phyloP scores from a whole-genome alignment of 495 filamentous ascomycete species.

The Rhypophila decipiens region DNA sequence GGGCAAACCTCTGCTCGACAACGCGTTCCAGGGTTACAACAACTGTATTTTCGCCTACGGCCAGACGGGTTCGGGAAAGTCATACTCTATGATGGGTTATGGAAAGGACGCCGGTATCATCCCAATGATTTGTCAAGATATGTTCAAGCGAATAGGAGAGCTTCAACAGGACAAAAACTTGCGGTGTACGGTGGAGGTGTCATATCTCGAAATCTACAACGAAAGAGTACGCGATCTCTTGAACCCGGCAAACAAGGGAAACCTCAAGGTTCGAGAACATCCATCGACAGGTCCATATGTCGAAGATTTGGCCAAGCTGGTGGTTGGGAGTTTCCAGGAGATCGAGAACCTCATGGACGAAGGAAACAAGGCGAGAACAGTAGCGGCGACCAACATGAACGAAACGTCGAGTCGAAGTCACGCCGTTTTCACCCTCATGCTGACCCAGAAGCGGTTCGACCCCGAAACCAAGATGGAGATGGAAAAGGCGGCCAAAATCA shows the following conservation, averaged over 20 bases:
- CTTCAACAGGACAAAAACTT: constrained; percentile 73
- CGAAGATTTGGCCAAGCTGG: constrained; percentile 92
- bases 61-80: constrained; percentile 97
- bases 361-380: constrained; percentile 96
- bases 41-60: constrained; percentile 99
- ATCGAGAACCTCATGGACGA: constrained; percentile 99
- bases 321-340: constrained; percentile 93
- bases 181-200: constrained; percentile 92
- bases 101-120: constrained; percentile 95
- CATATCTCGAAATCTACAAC: constrained; percentile 99
- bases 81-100: constrained; percentile 99
- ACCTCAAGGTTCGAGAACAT: constrained; percentile 95
- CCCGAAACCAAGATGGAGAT: constrained; percentile 90
- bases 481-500: constrained; percentile 97
- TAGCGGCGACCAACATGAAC: constrained; percentile 99
- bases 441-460: constrained; percentile 92
- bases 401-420: constrained; percentile 97
- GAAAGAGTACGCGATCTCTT: constrained; percentile 94
- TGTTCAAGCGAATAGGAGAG: constrained; percentile 79
- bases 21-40: constrained; percentile 98
- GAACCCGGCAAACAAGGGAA: constrained; percentile 93
- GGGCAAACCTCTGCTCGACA: constrained; percentile 86
- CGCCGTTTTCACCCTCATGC: constrained; percentile 93
- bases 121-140: constrained; percentile 93
- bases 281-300: constrained; percentile 97